Percentiles rank a stretch among this genome's conserved stretches.
phyloP scores from a whole-genome alignment of 768 basidiomycete species.

The Macrocybe gigantea region DNA sequence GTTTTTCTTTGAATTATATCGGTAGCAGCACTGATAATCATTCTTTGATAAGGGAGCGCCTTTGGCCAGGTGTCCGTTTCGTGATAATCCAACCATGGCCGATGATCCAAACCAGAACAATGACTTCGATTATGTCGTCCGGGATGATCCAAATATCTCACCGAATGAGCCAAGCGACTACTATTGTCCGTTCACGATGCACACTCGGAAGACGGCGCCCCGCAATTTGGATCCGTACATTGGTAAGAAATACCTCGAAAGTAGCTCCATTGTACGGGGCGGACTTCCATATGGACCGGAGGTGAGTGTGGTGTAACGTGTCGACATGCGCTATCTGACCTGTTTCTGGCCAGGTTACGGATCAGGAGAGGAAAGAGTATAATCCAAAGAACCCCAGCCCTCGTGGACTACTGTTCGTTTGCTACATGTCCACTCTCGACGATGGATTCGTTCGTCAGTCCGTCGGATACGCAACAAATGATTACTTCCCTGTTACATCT shows the following conservation, averaged over 20 bases:
- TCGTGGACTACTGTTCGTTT: conserved; percentile 22
- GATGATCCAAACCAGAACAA: conserved; percentile 17
- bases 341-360: not conserved
- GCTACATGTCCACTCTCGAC: conserved; percentile 28
- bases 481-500: conserved; percentile 13
- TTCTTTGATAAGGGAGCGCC: conserved; percentile 21
- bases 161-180: too few relatives aligned
- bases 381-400: not conserved
- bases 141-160: not conserved
- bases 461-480: conserved; percentile 14
- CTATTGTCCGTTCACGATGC: conserved; percentile 26
- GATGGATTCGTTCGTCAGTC: conserved; percentile 26
- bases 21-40: not conserved
- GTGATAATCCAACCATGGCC: conserved; percentile 15
- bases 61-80: conserved; percentile 17
- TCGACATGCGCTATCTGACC: not conserved
- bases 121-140: conserved; percentile 18
- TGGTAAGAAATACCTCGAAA: conserved; percentile 11
- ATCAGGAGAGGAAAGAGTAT: not conserved
- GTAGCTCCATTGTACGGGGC: conserved; percentile 19
- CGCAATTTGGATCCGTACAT: conserved; percentile 18
- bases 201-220: conserved; percentile 24
- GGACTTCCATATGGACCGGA: conserved; percentile 30
- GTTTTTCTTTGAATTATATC: not conserved
- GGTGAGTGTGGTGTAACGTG: conserved; percentile 6